A percentile compares a stretch with the other conserved stretches of the same genome.
phyloP scores from a whole-genome alignment of 768 basidiomycete species.

The Kwoniella bestiolae region DNA sequence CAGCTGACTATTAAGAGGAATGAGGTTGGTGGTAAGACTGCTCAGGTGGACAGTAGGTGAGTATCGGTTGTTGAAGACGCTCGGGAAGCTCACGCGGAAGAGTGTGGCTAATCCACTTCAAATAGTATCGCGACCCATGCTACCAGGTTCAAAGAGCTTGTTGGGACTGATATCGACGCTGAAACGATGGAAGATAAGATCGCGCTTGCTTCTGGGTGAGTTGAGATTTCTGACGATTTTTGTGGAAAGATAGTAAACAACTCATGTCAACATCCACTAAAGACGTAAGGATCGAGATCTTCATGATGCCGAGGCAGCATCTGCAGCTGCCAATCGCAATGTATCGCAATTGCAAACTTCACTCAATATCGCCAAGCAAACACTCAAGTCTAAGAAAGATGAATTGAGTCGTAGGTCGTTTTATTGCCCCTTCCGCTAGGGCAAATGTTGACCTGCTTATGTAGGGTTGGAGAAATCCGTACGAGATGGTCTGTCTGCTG shows the following conservation, averaged over 20 bases:
- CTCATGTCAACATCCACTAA: background rate
- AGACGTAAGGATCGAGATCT: slow-evolving; percentile 75
- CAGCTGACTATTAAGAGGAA: slow-evolving; percentile 73
- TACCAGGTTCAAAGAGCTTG: slow-evolving; percentile 68
- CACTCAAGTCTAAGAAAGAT: slow-evolving; percentile 67
- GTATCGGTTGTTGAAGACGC: slow-evolving; percentile 54
- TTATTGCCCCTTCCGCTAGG: background rate
- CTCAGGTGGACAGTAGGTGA: slow-evolving; percentile 72
- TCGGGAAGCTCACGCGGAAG: too few relatives aligned
- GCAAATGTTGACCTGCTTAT: background rate
- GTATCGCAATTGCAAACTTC: slow-evolving; percentile 70
- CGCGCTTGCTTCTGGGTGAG: slow-evolving; percentile 63
- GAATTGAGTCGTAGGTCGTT: slow-evolving; percentile 66
- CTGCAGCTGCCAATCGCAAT: slow-evolving; percentile 63
- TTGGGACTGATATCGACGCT: slow-evolving; percentile 66
- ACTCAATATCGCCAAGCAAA: slow-evolving; percentile 66
- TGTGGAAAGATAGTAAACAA: slow-evolving; percentile 22
- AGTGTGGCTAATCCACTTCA: too few relatives aligned
- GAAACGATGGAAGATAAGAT: slow-evolving; percentile 77
- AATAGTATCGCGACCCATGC: slow-evolving; percentile 71
- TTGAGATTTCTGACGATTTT: background rate
- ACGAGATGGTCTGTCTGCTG: slow-evolving; percentile 45
- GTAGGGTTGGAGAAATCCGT: slow-evolving; percentile 66
- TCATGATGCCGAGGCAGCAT: slow-evolving; percentile 60
- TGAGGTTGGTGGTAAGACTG: slow-evolving; percentile 69